Evolutionary conservation across 331 rosid species (phyloP).

Genomic region (Pyracantha coccinea): DNA sequence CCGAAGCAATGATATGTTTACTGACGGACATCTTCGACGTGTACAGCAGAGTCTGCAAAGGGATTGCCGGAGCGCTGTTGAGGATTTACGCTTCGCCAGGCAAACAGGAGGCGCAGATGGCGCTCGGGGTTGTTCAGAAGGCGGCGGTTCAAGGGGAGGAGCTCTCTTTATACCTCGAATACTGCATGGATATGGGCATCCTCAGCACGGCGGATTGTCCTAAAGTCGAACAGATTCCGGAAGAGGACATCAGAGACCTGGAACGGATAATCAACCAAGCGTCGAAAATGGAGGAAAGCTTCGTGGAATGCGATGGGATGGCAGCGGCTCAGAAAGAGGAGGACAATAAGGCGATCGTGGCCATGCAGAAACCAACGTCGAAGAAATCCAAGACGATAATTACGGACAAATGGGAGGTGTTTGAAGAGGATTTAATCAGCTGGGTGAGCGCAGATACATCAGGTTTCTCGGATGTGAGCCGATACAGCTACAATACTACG

Average conservation of each 20-base stretch:
- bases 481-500: not conserved
- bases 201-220: slow-evolving; percentile 56
- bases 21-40: slow-evolving; percentile 53
- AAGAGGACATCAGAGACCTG: slow-evolving; percentile 48
- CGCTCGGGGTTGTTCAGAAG: slow-evolving; percentile 39
- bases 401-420: slow-evolving; percentile 75
- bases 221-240: slow-evolving; percentile 35
- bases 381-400: slow-evolving; percentile 37
- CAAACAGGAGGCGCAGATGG: slow-evolving; percentile 40
- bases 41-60: slow-evolving; percentile 46
- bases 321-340: not conserved
- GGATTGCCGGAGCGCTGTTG: slow-evolving; percentile 34
- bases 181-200: slow-evolving; percentile 55
- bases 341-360: slow-evolving; percentile 16
- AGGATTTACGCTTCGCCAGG: slow-evolving; percentile 39
- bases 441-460: not conserved
- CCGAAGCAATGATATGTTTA: slow-evolving; percentile 80
- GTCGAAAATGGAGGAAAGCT: not conserved
- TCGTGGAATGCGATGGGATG: not conserved
- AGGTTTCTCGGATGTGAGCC: not conserved
- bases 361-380: not conserved
- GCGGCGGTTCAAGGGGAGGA: slow-evolving; percentile 44
- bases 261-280: slow-evolving; percentile 37
- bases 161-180: slow-evolving; percentile 33
- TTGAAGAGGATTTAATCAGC: slow-evolving; percentile 40